Evolutionary conservation across 208 protist genomes (phyloP), one percentile per base, ranked within the genome.

Genomic region (Leishmania aethiopica): DNA sequence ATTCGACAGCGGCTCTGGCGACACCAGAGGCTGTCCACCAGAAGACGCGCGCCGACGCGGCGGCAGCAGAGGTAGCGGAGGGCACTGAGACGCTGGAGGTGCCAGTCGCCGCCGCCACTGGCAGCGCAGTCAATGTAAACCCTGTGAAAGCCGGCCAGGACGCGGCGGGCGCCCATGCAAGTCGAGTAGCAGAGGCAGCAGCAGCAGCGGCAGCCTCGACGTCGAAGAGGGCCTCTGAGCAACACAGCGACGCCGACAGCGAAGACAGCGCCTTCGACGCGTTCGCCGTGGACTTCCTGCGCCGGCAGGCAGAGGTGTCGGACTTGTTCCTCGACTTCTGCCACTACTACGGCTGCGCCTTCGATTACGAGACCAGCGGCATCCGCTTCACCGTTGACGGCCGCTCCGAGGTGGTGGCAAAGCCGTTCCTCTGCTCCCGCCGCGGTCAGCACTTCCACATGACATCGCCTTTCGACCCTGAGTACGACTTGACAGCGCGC

Each of bases 381-480:
- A 91, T 97, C 49, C 84, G 81, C 66, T 97, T 97, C 81, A 62
- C 86, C 53, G 40, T 80, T 0, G 85, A 92, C 80, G 94, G 94
- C 51, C 47, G 71, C 32, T 95, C 90, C n/a, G 69, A 78, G 1
- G 91, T 95, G 66, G 89, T 96, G 71, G 84, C 73, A 53, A 97
- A 97, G 87, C 94, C 94, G 40, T 49, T 64, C 69, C 79, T 89
- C 22, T 97, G 94, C 81, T 84, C 85, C n/a, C 88, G 89, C 40
- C 87, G 92, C 1, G 92, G 94, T 17, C 92, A 97, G 84, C 86
- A 94, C 82, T 91, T 96, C 35, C 93, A 92, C 77, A 86, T 97
- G 81, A 97, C 94, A 59, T 96, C 92, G 5, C 94, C 94, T 5
- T 96, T 97, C 78, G 94, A 97, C 62, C 87, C 87, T 7, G 88